A percentile compares a stretch with the other conserved stretches of the same genome.
Evolutionary conservation across 1,139 yeast species (phyloP).

Genomic region (Protomyces inouyei): DNA sequence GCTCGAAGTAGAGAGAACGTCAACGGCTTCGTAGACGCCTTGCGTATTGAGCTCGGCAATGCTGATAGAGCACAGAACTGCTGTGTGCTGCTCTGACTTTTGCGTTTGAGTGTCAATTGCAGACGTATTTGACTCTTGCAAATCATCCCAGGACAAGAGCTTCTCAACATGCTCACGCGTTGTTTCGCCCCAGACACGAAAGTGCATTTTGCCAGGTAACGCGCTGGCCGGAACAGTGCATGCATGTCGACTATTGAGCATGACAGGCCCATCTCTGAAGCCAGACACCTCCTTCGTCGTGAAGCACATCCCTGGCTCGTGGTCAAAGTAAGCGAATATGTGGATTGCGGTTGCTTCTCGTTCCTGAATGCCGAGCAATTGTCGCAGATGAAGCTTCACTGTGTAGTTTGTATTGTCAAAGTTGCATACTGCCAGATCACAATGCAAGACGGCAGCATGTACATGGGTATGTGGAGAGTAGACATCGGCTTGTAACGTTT

Average conservation of each 20-base stretch:
- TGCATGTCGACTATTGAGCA: conserved; percentile 18
- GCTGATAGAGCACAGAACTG: conserved; percentile 19
- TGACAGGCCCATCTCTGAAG: not conserved
- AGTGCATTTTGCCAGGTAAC: conserved; percentile 10
- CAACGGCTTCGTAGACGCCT: conserved; percentile 35
- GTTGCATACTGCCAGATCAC: conserved; percentile 27
- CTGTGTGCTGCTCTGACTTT: conserved; percentile 25
- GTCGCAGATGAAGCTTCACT: conserved; percentile 27
- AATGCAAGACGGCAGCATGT: conserved; percentile 8
- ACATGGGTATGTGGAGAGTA: conserved; percentile 28
- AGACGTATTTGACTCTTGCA: conserved; percentile 36
- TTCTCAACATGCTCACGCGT: conserved; percentile 34
- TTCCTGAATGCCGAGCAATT: conserved; percentile 2
- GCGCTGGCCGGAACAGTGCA: conserved; percentile 3
- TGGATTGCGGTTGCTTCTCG: conserved; percentile 30
- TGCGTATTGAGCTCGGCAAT: conserved; percentile 36
- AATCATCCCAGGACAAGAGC: conserved; percentile 38
- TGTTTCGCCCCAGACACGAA: conserved; percentile 34
- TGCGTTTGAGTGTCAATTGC: not conserved
- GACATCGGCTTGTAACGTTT: conserved; percentile 29
- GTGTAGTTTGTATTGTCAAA: conserved; percentile 8
- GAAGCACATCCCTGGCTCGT: conserved; percentile 7
- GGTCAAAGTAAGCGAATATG: conserved; percentile 8
- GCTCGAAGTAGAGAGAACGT: conserved; percentile 29
- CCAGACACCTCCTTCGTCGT: conserved; percentile 1